Evolutionary conservation across 495 filamentous ascomycete genomes (phyloP).

Genomic region (Aspergillus asperescens): DNA sequence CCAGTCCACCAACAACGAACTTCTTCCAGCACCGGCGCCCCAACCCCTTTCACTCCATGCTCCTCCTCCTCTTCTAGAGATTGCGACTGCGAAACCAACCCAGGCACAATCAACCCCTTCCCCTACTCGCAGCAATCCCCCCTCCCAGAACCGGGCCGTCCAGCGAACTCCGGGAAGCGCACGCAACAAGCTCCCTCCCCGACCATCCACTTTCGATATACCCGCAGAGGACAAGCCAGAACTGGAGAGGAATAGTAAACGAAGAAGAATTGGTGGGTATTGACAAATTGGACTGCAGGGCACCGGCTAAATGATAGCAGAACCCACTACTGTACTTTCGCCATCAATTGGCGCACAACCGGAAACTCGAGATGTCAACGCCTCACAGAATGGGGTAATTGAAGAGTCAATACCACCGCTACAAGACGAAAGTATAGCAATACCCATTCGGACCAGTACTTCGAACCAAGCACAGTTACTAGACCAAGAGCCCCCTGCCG

Average conservation of each 20-base stretch:
- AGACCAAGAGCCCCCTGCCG: not conserved
- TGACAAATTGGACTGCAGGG: not conserved
- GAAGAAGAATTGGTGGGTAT: constrained; percentile 28
- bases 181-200: constrained; percentile 22
- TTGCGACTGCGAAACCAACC: not conserved
- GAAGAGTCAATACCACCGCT: not conserved
- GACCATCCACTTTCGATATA: constrained; percentile 24
- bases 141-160: constrained; percentile 3
- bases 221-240: constrained; percentile 17
- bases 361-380: not conserved
- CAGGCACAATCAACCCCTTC: not conserved
- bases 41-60: constrained; percentile 9
- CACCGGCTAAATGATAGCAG: constrained; percentile 10
- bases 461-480: not conserved
- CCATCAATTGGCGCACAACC: constrained; percentile 5
- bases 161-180: constrained; percentile 20
- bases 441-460: constrained; percentile 1
- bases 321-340: constrained; percentile 6
- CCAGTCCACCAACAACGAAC: constrained; percentile 17
- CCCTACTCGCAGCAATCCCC: not conserved
- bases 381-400: constrained; percentile 10
- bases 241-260: constrained; percentile 22
- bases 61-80: not conserved
- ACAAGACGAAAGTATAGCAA: not conserved
- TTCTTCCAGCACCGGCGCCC: constrained; percentile 4